A percentile compares a stretch with the other conserved stretches of the same genome.
These are phyloP conservation scores for Colletotrichum abscissum DNA, from an alignment of 2,329 filamentous ascomycete genomes.

Conservation along the genomic window DNA sequence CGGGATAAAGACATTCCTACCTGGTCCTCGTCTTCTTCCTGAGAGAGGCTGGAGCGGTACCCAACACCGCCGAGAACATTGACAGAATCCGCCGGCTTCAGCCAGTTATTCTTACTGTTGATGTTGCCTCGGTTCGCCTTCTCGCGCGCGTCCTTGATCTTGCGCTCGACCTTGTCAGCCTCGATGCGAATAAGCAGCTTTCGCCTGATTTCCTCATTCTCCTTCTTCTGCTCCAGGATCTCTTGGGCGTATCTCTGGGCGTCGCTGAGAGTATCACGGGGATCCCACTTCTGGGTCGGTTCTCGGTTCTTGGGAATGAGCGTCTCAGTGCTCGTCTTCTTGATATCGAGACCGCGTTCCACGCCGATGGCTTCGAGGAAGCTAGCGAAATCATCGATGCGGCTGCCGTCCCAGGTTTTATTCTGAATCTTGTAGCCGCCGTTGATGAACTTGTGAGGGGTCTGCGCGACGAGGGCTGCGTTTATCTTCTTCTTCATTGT, in stretches of 20 bases:
- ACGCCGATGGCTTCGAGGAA: neutral
- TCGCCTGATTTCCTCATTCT: neutral
- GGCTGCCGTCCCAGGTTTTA: neutral
- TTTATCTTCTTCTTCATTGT: neutral
- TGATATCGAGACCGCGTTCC: neutral
- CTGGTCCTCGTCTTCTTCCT: neutral
- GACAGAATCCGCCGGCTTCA: neutral
- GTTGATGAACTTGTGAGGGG: neutral
- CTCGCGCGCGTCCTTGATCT: neutral
- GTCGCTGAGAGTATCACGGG: neutral
- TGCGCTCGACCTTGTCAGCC: neutral
- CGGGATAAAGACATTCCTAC: fast-evolving
- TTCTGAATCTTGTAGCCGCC: neutral
- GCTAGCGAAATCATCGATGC: neutral
- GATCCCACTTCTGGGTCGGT: neutral
- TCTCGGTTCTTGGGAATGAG: neutral
- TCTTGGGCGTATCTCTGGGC: neutral
- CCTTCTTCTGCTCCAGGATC: neutral
- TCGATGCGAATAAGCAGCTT: neutral
- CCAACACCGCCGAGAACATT: neutral
- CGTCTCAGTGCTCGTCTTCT: neutral
- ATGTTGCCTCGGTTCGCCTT: neutral
- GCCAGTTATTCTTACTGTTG: neutral
- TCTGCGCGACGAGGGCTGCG: neutral
- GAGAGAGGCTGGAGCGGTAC: neutral